Evolutionary conservation across 2,329 filamentous ascomycete species (phyloP).

Genomic region (Nannizziopsis barbatae): DNA sequence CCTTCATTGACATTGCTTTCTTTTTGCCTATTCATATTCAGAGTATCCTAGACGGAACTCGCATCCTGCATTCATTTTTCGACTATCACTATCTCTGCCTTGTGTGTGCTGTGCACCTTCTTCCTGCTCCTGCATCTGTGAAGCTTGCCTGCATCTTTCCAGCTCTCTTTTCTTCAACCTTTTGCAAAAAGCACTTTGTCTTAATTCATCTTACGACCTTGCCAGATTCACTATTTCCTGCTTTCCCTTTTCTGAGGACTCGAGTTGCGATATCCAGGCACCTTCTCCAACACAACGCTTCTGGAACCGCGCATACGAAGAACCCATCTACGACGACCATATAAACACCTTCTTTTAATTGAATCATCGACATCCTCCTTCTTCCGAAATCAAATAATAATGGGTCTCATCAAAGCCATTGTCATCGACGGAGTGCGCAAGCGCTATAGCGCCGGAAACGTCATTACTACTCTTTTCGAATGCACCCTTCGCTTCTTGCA

Average conservation of each 20-base stretch:
- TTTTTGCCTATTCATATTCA: neutral
- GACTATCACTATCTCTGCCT: neutral
- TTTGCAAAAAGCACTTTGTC: neutral
- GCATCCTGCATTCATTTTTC: slow-evolving; percentile 1
- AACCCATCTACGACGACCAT: neutral
- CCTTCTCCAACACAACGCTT: neutral
- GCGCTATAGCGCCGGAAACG: slow-evolving; percentile 15
- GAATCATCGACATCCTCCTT: neutral
- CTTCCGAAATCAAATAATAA: slow-evolving; percentile 1
- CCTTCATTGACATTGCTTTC: neutral
- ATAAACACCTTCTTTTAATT: neutral
- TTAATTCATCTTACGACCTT: neutral
- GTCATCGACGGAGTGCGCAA: slow-evolving; percentile 18
- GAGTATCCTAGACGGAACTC: slow-evolving; percentile 6
- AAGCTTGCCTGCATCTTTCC: slow-evolving; percentile 7
- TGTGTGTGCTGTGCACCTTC: slow-evolving; percentile 6
- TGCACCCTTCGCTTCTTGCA: slow-evolving; percentile 58
- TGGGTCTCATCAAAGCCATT: slow-evolving; percentile 14
- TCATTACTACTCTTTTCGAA: slow-evolving; percentile 19
- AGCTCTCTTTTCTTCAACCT: slow-evolving; percentile 1
- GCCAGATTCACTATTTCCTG: neutral
- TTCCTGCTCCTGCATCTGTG: neutral
- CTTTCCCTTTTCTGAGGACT: neutral
- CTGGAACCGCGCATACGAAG: neutral
- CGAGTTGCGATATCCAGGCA: too few relatives aligned